Percentiles rank a stretch among this genome's conserved stretches.
phyloP scores from a whole-genome alignment of 805 yeast genomes.

The Candida pseudoglaebosa region DNA sequence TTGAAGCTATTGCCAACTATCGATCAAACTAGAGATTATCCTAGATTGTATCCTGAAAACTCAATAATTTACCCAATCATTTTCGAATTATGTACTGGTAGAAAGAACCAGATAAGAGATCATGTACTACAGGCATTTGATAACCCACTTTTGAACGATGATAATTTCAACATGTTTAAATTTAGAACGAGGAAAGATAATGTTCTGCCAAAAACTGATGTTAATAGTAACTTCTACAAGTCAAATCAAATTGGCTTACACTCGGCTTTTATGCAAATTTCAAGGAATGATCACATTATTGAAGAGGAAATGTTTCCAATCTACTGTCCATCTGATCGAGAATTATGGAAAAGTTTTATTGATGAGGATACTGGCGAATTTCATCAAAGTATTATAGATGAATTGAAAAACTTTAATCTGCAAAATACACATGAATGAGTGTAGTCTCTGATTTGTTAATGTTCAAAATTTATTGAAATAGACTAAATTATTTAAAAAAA shows the following conservation, averaged over 20 bases:
- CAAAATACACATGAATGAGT: neutral
- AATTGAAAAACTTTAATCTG: conserved; percentile 4
- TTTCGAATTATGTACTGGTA: conserved; percentile 18
- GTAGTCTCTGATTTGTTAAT: too few relatives aligned
- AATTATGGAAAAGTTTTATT: conserved; percentile 13
- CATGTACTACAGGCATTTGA: conserved; percentile 18
- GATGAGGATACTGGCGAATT: conserved; percentile 9
- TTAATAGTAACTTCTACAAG: conserved; percentile 14
- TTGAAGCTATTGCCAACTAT: conserved; percentile 6
- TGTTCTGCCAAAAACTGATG: neutral
- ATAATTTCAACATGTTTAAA: conserved; percentile 17
- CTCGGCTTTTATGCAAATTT: conserved; percentile 12
- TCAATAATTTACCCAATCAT: conserved; percentile 14
- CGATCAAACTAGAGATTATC: conserved; percentile 9
- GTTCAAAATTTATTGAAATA: too few relatives aligned
- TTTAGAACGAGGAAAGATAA: neutral
- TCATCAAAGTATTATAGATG: conserved; percentile 7
- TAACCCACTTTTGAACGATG: conserved; percentile 20
- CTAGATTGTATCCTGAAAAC: conserved; percentile 12
- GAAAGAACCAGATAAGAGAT: conserved; percentile 24
- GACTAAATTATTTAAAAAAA: too few relatives aligned
- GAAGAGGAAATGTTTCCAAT: conserved; percentile 9
- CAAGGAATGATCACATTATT: conserved; percentile 1
- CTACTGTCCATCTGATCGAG: conserved; percentile 6
- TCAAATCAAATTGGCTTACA: conserved; percentile 23